phyloP scores from a whole-genome alignment of 2,329 filamentous ascomycete species.

The Paracorniculantispora psalliotae region DNA sequence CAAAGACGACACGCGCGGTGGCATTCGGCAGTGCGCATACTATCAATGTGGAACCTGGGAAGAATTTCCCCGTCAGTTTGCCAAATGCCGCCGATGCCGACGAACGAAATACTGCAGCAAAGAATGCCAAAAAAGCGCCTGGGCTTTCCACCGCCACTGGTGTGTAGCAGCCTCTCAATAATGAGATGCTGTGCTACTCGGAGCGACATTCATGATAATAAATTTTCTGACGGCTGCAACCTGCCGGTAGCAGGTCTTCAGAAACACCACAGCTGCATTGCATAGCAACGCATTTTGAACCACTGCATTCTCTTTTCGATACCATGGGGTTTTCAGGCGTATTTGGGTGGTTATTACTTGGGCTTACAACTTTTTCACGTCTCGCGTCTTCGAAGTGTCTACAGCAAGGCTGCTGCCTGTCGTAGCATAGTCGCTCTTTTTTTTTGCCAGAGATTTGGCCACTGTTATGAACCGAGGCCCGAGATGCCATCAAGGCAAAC shows the following conservation, averaged over 20 bases:
- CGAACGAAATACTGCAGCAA: slow-evolving; percentile 99
- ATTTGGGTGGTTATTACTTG: slow-evolving; percentile 9
- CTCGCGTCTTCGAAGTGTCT: slow-evolving; percentile 1
- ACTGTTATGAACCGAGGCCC: not conserved
- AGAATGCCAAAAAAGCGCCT: slow-evolving; percentile 97
- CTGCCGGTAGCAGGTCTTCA: slow-evolving; percentile 20
- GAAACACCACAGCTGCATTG: slow-evolving; percentile 34
- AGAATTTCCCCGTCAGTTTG: slow-evolving; percentile 92
- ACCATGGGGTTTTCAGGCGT: slow-evolving; percentile 31
- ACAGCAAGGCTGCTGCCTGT: not conserved
- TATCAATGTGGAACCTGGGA: slow-evolving; percentile 99
- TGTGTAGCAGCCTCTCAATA: slow-evolving; percentile 70
- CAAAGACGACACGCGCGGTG: slow-evolving; percentile 91
- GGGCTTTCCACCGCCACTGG: slow-evolving; percentile 98
- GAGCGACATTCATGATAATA: slow-evolving; percentile 18
- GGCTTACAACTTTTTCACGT: slow-evolving; percentile 8
- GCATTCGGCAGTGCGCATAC: slow-evolving; percentile 95
- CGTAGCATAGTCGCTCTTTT: not conserved
- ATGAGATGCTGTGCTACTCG: slow-evolving; percentile 11
- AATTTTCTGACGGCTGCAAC: slow-evolving; percentile 20
- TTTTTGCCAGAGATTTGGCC: not conserved
- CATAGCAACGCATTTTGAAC: slow-evolving; percentile 37
- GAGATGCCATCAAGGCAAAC: not conserved
- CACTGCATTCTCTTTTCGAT: slow-evolving; percentile 40
- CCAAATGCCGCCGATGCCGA: slow-evolving; percentile 92